A percentile compares a stretch with the other conserved stretches of the same genome.
Conservation (phyloP, 2,329 filamentous ascomycete genomes). For the Dryadomyces quercivorus region DNA sequence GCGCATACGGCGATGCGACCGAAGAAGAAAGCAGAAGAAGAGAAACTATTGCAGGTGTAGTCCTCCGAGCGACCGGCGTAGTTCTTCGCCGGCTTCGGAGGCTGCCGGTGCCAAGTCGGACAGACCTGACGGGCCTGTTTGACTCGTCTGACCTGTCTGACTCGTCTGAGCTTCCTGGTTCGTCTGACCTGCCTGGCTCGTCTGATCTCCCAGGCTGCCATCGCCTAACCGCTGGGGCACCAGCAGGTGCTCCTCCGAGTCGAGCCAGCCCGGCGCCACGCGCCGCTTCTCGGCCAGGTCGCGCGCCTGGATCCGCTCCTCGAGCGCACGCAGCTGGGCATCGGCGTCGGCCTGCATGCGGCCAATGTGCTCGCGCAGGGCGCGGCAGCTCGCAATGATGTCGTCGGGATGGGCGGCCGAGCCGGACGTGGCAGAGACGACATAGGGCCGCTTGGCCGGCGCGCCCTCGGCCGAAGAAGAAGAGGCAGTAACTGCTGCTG, state of each 20-base stretch:
- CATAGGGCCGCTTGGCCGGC: conserved; percentile 49
- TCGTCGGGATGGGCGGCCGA: conserved; percentile 79
- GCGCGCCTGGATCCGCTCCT: conserved; percentile 49
- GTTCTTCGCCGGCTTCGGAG: conserved; percentile 6
- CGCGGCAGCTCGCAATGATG: conserved; percentile 70
- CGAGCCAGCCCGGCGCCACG: conserved; percentile 70
- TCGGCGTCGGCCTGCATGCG: conserved; percentile 58
- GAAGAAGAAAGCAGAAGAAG: not conserved
- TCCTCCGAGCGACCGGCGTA: conserved; percentile 11
- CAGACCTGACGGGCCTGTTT: no score
- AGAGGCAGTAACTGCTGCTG: no score
- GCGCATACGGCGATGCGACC: not conserved
- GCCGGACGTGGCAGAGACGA: conserved; percentile 65
- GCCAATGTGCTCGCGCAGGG: conserved; percentile 63
- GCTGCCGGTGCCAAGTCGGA: conserved; percentile 10
- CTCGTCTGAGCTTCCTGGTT: no score
- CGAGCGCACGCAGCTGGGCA: conserved; percentile 54
- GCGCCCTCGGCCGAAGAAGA: not conserved
- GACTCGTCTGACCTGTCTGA: conserved; percentile 10
- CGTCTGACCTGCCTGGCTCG: conserved; percentile 8
- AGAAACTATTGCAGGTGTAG: conserved; percentile 1
- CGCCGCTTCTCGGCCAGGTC: conserved; percentile 71
- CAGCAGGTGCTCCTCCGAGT: conserved; percentile 57
- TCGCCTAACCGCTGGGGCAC: conserved; percentile 45
- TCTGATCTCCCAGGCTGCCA: conserved; percentile 1